Evolutionary conservation across 768 basidiomycete species (phyloP).

Genomic region (Naganishia randhawae): DNA sequence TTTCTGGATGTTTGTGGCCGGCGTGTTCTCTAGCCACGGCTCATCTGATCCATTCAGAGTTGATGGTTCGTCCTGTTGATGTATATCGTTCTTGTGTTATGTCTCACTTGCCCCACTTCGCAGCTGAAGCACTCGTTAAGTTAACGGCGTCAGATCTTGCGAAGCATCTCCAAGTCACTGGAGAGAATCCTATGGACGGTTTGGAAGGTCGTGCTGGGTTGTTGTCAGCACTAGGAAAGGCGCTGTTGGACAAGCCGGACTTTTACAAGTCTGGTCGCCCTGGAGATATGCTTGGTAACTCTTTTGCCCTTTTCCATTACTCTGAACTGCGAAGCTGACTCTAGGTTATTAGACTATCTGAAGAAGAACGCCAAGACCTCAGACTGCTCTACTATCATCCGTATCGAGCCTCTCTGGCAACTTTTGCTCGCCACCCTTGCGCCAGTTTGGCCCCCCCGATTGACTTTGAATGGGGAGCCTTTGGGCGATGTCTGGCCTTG

Average conservation of each 20-base stretch:
- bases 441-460: constrained; percentile 81
- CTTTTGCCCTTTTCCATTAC: background rate
- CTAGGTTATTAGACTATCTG: constrained; percentile 4
- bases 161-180: constrained; percentile 71
- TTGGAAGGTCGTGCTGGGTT: constrained; percentile 79
- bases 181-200: constrained; percentile 78
- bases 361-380: background rate
- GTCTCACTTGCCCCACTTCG: background rate
- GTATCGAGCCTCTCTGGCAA: constrained; percentile 73
- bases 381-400: constrained; percentile 52
- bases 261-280: constrained; percentile 72
- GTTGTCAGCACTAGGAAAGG: constrained; percentile 67
- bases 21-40: constrained; percentile 69
- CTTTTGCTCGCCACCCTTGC: constrained; percentile 76
- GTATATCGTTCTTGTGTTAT: background rate
- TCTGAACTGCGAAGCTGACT: background rate
- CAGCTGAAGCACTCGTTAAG: constrained; percentile 67
- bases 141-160: constrained; percentile 63
- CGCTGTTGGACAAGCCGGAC: constrained; percentile 62
- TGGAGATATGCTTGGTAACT: constrained; percentile 72
- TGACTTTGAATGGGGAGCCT: constrained; percentile 62
- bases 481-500: constrained; percentile 96
- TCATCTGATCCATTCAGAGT: background rate
- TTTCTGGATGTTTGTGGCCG: constrained; percentile 78
- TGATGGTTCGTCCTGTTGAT: background rate